These are phyloP conservation scores for Mikania micrantha DNA, from an alignment of 129 eudicot genomes.

Conservation along the genomic window DNA sequence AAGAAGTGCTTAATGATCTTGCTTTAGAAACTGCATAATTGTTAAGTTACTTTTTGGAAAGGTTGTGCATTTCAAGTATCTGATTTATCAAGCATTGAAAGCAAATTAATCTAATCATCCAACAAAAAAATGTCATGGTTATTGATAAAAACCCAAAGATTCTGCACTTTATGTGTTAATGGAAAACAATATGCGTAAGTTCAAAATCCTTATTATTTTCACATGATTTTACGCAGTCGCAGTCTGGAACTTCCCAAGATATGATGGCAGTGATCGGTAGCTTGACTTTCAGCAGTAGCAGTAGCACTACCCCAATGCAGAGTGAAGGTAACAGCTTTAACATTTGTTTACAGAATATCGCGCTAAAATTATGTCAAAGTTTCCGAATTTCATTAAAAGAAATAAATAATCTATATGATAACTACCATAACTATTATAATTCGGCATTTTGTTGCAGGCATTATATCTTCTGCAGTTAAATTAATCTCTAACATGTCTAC, in stretches of 20 bases:
- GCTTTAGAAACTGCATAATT: no score
- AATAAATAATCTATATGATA: background rate
- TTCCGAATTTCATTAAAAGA: background rate
- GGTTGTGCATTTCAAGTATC: no score
- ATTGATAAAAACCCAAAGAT: no score
- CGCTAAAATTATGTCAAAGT: background rate
- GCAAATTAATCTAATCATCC: no score
- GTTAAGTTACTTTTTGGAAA: no score
- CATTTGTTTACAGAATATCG: background rate
- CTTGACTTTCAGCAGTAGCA: background rate
- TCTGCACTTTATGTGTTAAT: no score
- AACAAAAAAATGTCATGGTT: no score
- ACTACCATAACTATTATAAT: background rate
- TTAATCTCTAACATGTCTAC: background rate
- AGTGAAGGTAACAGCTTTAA: conserved; percentile 14
- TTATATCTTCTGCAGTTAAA: background rate
- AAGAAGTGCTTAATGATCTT: background rate
- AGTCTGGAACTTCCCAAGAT: background rate
- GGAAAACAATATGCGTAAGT: background rate
- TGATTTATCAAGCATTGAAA: no score
- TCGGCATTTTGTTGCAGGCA: conserved; percentile 10
- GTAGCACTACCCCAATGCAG: conserved; percentile 1
- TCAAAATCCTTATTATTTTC: background rate
- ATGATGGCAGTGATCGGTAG: conserved; percentile 1
- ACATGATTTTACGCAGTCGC: conserved; percentile 13